Base-by-base conservation (phyloP, 495 filamentous ascomycete genomes). In the Penicillium dipodomyicola region DNA sequence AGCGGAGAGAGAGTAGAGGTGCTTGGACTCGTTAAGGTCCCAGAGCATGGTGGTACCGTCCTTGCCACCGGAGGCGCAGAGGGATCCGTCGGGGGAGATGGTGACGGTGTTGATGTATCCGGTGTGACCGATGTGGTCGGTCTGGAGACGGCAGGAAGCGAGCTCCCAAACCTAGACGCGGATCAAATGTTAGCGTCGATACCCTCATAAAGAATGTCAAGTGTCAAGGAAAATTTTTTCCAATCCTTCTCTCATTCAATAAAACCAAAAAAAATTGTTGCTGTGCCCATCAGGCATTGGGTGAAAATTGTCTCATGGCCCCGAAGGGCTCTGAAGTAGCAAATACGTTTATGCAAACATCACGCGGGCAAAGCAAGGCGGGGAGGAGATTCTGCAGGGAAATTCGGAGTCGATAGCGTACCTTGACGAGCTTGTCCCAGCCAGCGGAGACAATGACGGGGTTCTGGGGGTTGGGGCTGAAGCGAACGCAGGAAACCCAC, bases 41-140 rank as follows among this genome's bases (percentile, higher is more conserved):
- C 94, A 99, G 65, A 99, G 91, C 94, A 99, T 99, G 72, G 94
- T 97, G 70, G 94, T 97, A 75, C 94, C 94, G 82, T 99, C 94
- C 85, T 99, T 99, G 72, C 94, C 94, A 73, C 95, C 94, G 61
- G 94, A 97, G 56, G 94, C 94, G 83, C 94, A 99, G 70, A 99
- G 94, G 60, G 94, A 99, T 67, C 94, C 94, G 75, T 99, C 94
- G 71, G 94, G 94, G 65, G 95, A 97, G 85, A 99, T 97, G 74
- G 94, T 99, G 77, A 99, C 94, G 74, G 94, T 95, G 89, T 99
- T 99, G 86, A 99, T 99, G 85, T 99, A 97, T 69, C 94, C 94
- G 72, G 90, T 90, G 87, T 99, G 94, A 78, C 94, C 94, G 77
- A 96, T 95, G 86, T 99, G 95, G 86, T 99, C 94, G 70, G 94